These are phyloP conservation scores for Cenchrus fungigraminus DNA, from an alignment of 176 grass and related monocot species.

Conservation along the genomic window DNA sequence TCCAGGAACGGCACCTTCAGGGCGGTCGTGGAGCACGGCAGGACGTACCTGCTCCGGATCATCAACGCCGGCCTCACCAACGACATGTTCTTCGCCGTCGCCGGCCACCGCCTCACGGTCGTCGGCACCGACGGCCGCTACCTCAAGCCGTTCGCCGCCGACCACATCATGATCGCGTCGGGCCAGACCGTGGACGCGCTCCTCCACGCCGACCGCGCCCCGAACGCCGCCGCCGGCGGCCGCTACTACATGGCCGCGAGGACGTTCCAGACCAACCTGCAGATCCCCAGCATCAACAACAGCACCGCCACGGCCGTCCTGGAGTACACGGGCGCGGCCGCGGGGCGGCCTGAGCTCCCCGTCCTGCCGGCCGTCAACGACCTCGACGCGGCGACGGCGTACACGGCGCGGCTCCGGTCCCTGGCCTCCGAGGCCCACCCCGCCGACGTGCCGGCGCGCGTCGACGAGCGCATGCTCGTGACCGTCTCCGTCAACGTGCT, in stretches of 20 bases:
- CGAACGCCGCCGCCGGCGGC: background rate
- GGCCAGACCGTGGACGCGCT: slow-evolving; percentile 53
- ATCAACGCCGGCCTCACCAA: slow-evolving; percentile 65
- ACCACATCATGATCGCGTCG: slow-evolving; percentile 33
- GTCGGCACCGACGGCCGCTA: slow-evolving; percentile 59
- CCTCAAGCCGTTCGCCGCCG: slow-evolving; percentile 40
- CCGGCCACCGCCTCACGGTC: slow-evolving; percentile 59
- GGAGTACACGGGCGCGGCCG: background rate
- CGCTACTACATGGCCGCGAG: slow-evolving; percentile 53
- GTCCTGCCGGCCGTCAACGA: slow-evolving; percentile 22
- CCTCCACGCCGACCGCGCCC: slow-evolving; percentile 19
- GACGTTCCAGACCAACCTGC: background rate
- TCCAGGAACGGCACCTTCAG: slow-evolving; percentile 21
- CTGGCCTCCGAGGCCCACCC: background rate
- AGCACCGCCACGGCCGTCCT: slow-evolving; percentile 40
- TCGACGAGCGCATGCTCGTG: slow-evolving; percentile 53
- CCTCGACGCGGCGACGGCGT: slow-evolving; percentile 2
- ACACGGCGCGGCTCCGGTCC: slow-evolving; percentile 34
- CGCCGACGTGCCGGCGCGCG: slow-evolving; percentile 12
- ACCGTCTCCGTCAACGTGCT: slow-evolving; percentile 32
- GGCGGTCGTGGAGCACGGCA: slow-evolving; percentile 46
- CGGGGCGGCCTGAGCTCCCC: background rate
- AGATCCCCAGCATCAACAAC: background rate
- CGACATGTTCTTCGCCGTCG: slow-evolving; percentile 59
- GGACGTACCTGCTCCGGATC: slow-evolving; percentile 63